Conservation (phyloP, 177 flowering plant species). For the Telopea speciosissima region DNA sequence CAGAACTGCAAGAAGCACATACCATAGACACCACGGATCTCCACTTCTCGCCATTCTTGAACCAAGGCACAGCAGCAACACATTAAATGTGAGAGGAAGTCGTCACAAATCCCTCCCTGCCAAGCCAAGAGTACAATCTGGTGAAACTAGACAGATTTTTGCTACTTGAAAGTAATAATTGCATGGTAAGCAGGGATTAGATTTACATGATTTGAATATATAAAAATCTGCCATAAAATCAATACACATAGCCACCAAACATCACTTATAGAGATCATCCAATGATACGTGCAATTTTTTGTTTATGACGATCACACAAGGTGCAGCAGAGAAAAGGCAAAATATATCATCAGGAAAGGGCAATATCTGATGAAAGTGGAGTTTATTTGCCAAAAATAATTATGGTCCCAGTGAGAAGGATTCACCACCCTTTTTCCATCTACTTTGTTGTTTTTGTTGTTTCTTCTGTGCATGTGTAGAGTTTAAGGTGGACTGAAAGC, state of each 20-base stretch:
- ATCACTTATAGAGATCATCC: neutral
- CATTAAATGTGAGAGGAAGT: conserved; percentile 90
- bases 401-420: too few relatives aligned
- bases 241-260: neutral
- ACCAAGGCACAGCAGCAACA: conserved; percentile 98
- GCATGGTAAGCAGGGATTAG: neutral
- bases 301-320: too few relatives aligned
- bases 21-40: conserved; percentile 79
- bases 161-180: neutral
- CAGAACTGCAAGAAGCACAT: conserved; percentile 6
- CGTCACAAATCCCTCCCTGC: conserved; percentile 93
- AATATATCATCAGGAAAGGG: too few relatives aligned
- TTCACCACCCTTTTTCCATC: too few relatives aligned
- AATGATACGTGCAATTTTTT: too few relatives aligned
- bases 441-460: too few relatives aligned
- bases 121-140: conserved; percentile 6
- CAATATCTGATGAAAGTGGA: too few relatives aligned
- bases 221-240: neutral
- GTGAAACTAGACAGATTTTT: neutral
- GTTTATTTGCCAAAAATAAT: too few relatives aligned
- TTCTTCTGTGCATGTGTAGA: neutral
- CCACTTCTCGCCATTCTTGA: conserved; percentile 98
- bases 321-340: too few relatives aligned
- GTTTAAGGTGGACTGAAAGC: too few relatives aligned
- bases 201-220: too few relatives aligned